These are phyloP conservation scores for Tolypocladium capitatum DNA, from an alignment of 2,329 filamentous ascomycete species.

Conservation along the genomic window DNA sequence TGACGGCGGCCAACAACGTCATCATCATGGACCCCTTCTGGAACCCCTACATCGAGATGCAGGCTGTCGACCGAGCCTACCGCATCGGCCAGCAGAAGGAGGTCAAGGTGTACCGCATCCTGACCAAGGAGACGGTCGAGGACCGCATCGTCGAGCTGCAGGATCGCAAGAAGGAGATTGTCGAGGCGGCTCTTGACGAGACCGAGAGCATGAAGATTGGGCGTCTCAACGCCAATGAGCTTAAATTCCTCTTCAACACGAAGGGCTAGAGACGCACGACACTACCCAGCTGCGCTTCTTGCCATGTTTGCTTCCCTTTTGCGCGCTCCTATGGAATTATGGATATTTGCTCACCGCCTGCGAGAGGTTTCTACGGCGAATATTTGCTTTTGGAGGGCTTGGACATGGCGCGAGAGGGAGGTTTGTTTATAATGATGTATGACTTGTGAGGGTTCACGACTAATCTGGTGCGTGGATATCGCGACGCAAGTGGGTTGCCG, in stretches of 20 bases:
- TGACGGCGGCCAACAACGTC: slow-evolving; percentile 70
- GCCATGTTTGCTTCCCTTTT: background rate
- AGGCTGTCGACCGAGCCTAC: slow-evolving; percentile 81
- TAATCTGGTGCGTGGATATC: background rate
- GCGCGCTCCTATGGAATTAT: background rate
- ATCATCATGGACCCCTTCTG: slow-evolving; percentile 90
- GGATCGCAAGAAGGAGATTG: slow-evolving; percentile 62
- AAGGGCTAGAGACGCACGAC: background rate
- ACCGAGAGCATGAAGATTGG: slow-evolving; percentile 52
- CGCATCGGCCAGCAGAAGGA: slow-evolving; percentile 66
- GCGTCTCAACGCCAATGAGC: slow-evolving; percentile 50
- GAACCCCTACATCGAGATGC: slow-evolving; percentile 88
- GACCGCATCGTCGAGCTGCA: slow-evolving; percentile 74
- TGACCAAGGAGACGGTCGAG: slow-evolving; percentile 69
- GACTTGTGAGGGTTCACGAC: background rate
- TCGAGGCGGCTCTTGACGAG: slow-evolving; percentile 71
- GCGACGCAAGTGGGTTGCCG: background rate
- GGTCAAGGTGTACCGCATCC: slow-evolving; percentile 68
- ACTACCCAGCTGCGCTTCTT: background rate
- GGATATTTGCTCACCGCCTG: background rate
- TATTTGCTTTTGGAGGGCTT: background rate
- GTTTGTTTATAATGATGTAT: background rate
- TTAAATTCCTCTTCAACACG: slow-evolving; percentile 53
- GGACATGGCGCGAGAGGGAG: background rate
- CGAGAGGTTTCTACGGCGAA: background rate